Conservation (phyloP, 2,329 filamentous ascomycete genomes). For the Thielaviopsis euricoi region DNA sequence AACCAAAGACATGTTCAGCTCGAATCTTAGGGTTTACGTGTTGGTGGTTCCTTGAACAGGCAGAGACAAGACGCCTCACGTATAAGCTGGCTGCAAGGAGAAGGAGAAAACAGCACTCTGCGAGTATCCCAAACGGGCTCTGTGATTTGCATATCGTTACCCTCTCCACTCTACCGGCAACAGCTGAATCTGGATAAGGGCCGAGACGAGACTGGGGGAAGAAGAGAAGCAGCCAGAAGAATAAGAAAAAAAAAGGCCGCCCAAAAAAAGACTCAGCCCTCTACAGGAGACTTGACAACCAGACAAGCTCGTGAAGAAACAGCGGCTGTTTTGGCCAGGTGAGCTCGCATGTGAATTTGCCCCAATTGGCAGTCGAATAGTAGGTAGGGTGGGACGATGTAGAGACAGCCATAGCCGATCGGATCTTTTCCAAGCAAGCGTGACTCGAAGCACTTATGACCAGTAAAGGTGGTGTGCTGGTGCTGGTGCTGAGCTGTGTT, state of each 20-base stretch:
- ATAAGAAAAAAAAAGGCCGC: too few species aligned
- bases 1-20: too few species aligned
- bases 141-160: background rate
- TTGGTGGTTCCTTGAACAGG: too few species aligned
- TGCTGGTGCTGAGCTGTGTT: too few species aligned
- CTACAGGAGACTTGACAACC: background rate
- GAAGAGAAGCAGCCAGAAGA: background rate
- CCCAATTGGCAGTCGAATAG: background rate
- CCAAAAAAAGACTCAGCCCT: too few species aligned
- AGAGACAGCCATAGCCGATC: background rate
- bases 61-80: background rate
- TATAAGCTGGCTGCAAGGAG: background rate
- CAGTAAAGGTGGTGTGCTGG: too few species aligned
- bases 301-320: background rate
- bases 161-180: background rate
- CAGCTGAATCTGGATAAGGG: background rate
- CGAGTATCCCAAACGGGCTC: slow-evolving; percentile 1
- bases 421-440: too few species aligned
- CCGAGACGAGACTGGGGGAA: background rate
- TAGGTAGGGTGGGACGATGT: background rate
- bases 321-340: background rate
- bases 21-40: too few species aligned
- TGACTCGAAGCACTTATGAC: too few species aligned
- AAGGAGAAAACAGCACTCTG: slow-evolving; percentile 10
- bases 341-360: background rate